phyloP scores from a whole-genome alignment of 306 rosid genomes.

The Pueraria montana region DNA sequence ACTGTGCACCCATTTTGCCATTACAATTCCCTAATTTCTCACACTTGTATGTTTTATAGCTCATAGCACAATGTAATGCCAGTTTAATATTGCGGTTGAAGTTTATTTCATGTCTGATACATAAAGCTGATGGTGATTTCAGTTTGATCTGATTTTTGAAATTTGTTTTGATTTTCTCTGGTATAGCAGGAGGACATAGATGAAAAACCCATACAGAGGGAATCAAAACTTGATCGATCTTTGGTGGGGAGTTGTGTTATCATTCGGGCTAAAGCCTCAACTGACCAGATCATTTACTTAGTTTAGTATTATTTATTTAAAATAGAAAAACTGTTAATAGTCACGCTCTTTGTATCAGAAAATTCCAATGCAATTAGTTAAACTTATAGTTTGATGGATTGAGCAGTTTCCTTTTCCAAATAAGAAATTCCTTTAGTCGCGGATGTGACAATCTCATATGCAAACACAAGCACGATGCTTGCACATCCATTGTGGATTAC shows the following conservation, averaged over 20 bases:
- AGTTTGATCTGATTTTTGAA: slow-evolving; percentile 7
- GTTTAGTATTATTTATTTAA: neutral
- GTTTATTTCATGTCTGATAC: neutral
- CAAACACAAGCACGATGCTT: neutral
- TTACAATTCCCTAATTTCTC: neutral
- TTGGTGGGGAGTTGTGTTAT: neutral
- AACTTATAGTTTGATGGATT: neutral
- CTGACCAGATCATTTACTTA: neutral
- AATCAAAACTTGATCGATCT: neutral
- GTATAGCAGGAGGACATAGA: slow-evolving; percentile 5
- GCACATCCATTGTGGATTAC: neutral
- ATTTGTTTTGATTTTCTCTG: neutral
- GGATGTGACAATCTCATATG: neutral
- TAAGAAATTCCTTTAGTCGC: neutral
- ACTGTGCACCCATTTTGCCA: neutral
- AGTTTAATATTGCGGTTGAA: neutral
- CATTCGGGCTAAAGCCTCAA: slow-evolving; percentile 1
- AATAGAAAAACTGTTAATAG: neutral
- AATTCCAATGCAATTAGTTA: neutral
- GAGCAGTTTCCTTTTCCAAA: too few species aligned
- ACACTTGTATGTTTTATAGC: neutral
- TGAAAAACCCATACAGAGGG: neutral
- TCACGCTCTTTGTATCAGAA: slow-evolving; percentile 4
- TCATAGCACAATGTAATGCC: neutral
- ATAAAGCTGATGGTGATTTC: slow-evolving; percentile 1